phyloP scores from a whole-genome alignment of 1,139 yeast species.

The Pichia sp. region DNA sequence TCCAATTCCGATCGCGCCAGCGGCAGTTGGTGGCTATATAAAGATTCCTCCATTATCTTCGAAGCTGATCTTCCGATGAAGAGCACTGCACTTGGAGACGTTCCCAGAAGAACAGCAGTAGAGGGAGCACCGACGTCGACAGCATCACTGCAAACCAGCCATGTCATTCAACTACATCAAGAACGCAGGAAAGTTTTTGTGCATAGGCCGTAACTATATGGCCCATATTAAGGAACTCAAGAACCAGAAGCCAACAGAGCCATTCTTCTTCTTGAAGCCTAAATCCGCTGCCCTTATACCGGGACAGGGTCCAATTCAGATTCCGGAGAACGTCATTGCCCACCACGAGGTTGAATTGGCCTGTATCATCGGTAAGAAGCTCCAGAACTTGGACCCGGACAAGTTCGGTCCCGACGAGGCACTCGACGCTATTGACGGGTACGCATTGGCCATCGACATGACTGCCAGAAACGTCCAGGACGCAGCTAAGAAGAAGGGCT shows the following conservation, averaged over 20 bases:
- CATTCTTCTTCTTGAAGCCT: constrained; percentile 91
- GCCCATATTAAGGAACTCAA: constrained; percentile 90
- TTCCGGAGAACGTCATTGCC: constrained; percentile 75
- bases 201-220: constrained; percentile 94
- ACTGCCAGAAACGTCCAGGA: constrained; percentile 96
- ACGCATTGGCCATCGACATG: constrained; percentile 84
- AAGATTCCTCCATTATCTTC: no score
- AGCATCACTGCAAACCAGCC: background rate
- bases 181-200: constrained; percentile 73
- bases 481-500: constrained; percentile 88
- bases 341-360: constrained; percentile 96
- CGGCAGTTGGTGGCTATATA: background rate
- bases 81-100: no score
- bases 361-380: constrained; percentile 57
- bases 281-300: constrained; percentile 60
- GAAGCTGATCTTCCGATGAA: no score
- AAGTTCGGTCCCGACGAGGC: constrained; percentile 64
- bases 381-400: constrained; percentile 56
- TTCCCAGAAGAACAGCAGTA: no score
- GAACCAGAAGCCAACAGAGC: constrained; percentile 73
- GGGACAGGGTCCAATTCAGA: constrained; percentile 66
- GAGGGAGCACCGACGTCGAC: no score
- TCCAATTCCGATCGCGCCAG: background rate
- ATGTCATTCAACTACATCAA: constrained; percentile 61
- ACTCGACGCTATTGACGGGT: constrained; percentile 72